phyloP scores from a whole-genome alignment of 2,329 filamentous ascomycete species.

The Ceratocystis lukuohia region DNA sequence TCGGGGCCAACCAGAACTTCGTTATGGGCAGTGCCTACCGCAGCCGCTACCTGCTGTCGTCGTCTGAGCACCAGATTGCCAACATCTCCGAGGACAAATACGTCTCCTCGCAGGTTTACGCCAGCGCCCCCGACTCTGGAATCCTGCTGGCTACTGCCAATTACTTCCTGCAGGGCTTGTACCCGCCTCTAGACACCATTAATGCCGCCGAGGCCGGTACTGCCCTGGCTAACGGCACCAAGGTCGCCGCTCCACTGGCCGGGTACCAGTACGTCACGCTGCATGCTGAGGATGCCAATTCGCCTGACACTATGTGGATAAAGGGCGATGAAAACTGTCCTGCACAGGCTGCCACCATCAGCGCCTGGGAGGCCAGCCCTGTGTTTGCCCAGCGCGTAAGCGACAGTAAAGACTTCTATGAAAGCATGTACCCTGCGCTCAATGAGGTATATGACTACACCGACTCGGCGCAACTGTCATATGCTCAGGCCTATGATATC shows the following conservation, averaged over 20 bases:
- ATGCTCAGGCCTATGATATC: constrained; percentile 28
- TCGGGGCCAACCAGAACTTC: constrained; percentile 27
- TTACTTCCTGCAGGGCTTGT: constrained; percentile 28
- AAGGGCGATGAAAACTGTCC: constrained; percentile 29
- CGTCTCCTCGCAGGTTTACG: constrained; percentile 26
- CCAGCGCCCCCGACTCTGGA: constrained; percentile 26
- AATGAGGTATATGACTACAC: constrained; percentile 26
- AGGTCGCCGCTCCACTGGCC: constrained; percentile 24
- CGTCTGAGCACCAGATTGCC: constrained; percentile 25
- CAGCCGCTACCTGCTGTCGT: constrained; percentile 21
- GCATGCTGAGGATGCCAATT: constrained; percentile 25
- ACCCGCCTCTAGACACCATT: constrained; percentile 25
- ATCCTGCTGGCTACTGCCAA: constrained; percentile 28
- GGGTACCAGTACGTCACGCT: constrained; percentile 28
- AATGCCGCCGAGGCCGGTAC: constrained; percentile 24
- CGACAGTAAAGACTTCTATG: constrained; percentile 26
- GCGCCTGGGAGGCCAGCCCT: constrained; percentile 25
- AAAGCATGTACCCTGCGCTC: constrained; percentile 25
- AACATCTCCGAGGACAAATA: constrained; percentile 27
- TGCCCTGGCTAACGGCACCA: constrained; percentile 26
- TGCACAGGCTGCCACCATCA: constrained; percentile 23
- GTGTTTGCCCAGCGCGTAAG: constrained; percentile 23
- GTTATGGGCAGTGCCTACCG: constrained; percentile 23
- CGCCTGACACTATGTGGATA: constrained; percentile 29
- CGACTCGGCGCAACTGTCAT: constrained; percentile 26